A percentile compares a stretch with the other conserved stretches of the same genome.
Conservation (phyloP, 441 rosid species). For the Raphanus hybrid region DNA sequence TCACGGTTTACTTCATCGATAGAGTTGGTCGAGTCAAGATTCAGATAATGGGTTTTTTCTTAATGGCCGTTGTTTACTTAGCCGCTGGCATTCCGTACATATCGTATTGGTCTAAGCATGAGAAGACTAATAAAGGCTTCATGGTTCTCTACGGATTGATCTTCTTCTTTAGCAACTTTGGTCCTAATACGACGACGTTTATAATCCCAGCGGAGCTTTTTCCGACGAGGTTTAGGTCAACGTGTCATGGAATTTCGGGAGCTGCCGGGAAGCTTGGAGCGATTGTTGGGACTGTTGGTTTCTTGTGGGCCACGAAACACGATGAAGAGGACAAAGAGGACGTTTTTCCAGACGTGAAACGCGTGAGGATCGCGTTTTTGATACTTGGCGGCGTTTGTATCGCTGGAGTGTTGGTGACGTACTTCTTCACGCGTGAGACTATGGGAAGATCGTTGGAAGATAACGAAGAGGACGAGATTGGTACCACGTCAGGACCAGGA, state of each 20-base stretch:
- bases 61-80: slow-evolving; percentile 63
- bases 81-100: slow-evolving; percentile 57
- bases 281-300: slow-evolving; percentile 60
- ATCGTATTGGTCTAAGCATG: slow-evolving; percentile 41
- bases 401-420: slow-evolving; percentile 56
- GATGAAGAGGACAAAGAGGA: not conserved
- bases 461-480: slow-evolving; percentile 48
- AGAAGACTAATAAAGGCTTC: slow-evolving; percentile 42
- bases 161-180: slow-evolving; percentile 76
- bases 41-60: slow-evolving; percentile 63
- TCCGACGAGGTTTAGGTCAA: slow-evolving; percentile 77
- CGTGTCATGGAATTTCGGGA: slow-evolving; percentile 81
- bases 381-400: slow-evolving; percentile 59
- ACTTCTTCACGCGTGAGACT: slow-evolving; percentile 63
- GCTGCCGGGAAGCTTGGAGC: slow-evolving; percentile 80
- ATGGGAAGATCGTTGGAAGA: slow-evolving; percentile 80
- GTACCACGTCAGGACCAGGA: slow-evolving; percentile 11
- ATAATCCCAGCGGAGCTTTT: slow-evolving; percentile 83
- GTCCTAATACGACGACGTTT: slow-evolving; percentile 83
- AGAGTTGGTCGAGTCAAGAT: slow-evolving; percentile 63
- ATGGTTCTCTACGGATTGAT: slow-evolving; percentile 56
- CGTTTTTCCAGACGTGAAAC: slow-evolving; percentile 23
- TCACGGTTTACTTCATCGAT: slow-evolving; percentile 66
- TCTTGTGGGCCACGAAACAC: slow-evolving; percentile 54
- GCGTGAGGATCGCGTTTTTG: slow-evolving; percentile 51